Evolutionary conservation across 2,329 filamentous ascomycete genomes (phyloP).

Genomic region (Hypomyces perniciosus): DNA sequence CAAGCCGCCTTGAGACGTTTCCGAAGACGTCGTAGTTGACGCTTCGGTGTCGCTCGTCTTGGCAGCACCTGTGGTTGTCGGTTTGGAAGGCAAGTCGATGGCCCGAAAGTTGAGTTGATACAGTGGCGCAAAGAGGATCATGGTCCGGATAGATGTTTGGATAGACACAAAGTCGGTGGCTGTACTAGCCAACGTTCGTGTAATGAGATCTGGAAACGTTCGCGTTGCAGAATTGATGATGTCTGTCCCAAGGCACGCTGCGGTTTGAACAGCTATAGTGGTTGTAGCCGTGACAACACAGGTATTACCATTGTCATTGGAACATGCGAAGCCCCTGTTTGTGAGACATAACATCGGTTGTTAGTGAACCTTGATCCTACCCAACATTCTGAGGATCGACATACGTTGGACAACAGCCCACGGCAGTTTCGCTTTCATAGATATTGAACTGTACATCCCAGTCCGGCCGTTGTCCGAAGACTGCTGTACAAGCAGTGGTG

Average conservation of each 20-base stretch:
- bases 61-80: conserved; percentile 5
- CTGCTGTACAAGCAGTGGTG: conserved; percentile 25
- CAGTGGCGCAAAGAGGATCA: conserved; percentile 22
- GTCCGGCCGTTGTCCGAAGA: conserved; percentile 12
- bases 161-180: neutral
- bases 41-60: neutral
- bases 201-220: conserved; percentile 7
- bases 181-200: neutral
- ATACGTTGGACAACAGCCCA: conserved; percentile 29
- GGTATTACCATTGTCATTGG: conserved; percentile 11
- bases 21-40: neutral
- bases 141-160: conserved; percentile 1
- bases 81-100: conserved; percentile 17
- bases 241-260: neutral
- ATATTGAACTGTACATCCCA: conserved; percentile 25
- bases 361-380: neutral
- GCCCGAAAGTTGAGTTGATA: conserved; percentile 25
- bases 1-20: neutral
- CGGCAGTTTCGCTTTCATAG: conserved; percentile 23
- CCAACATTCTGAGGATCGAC: conserved; percentile 10
- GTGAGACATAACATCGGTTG: neutral
- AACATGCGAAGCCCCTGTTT: conserved; percentile 11
- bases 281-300: conserved; percentile 6
- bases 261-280: neutral
- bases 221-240: neutral